phyloP scores from a whole-genome alignment of 1,284 basidiomycete genomes.

The Phellopilus nigrolimitatus region DNA sequence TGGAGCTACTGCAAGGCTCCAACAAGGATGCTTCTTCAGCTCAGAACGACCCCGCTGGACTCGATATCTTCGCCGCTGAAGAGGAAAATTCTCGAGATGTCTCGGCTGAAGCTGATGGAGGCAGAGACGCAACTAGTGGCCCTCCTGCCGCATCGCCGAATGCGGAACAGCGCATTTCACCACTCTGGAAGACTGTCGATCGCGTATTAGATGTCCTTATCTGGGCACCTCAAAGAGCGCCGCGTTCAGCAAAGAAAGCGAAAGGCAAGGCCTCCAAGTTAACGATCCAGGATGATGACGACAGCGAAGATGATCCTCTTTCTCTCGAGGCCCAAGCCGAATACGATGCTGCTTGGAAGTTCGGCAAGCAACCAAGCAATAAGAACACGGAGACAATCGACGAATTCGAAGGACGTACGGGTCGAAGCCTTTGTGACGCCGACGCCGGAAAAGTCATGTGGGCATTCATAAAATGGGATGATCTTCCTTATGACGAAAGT shows the following conservation, averaged over 20 bases:
- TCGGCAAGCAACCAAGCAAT: conserved; percentile 54
- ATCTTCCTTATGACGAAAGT: conserved; percentile 88
- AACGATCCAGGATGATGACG: conserved; percentile 28
- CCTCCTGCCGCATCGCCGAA: conserved; percentile 37
- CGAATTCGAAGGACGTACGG: conserved; percentile 53
- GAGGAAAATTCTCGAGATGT: conserved; percentile 34
- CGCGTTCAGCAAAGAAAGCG: conserved; percentile 23
- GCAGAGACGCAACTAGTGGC: conserved; percentile 25
- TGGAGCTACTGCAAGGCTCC: conserved; percentile 56
- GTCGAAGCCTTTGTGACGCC: conserved; percentile 39
- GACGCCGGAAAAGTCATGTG: conserved; percentile 65
- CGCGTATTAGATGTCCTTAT: conserved; percentile 74
- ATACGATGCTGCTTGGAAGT: conserved; percentile 34
- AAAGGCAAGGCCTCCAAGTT: conserved; percentile 28
- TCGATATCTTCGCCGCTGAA: conserved; percentile 32
- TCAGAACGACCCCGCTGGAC: conserved; percentile 28
- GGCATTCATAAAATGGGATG: conserved; percentile 87
- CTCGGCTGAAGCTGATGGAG: conserved; percentile 16
- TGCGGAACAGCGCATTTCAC: conserved; percentile 69
- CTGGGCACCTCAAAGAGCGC: conserved; percentile 39
- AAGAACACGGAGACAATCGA: conserved; percentile 48
- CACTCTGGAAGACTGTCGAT: conserved; percentile 73
- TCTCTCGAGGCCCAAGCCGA: conserved; percentile 27
- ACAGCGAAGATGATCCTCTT: conserved; percentile 31
- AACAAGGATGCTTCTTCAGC: conserved; percentile 20